Conservation (phyloP, 2,329 filamentous ascomycete genomes). For the Xylaria hypoxylon region DNA sequence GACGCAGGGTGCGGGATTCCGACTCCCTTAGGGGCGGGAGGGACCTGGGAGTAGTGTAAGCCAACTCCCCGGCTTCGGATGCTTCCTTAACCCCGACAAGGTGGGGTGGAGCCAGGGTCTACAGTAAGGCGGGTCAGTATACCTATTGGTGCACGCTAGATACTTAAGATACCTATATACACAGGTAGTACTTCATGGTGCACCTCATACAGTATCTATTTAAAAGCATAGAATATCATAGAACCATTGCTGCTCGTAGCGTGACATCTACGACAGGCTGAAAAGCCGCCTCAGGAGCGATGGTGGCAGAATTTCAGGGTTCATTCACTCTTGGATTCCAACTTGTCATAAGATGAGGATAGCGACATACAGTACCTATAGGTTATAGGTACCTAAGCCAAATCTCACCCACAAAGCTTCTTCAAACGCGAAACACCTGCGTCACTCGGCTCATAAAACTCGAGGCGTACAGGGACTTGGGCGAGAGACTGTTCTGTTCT, state of each 20-base stretch:
- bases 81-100: constrained; percentile 27
- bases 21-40: constrained; percentile 10
- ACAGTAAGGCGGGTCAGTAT: too few relatives aligned
- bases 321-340: neutral
- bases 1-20: constrained; percentile 19
- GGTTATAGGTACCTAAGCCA: neutral
- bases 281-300: too few relatives aligned
- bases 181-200: too few relatives aligned
- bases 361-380: neutral
- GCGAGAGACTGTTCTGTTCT: neutral
- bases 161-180: too few relatives aligned
- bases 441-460: constrained; percentile 7
- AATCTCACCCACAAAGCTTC: neutral
- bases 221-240: too few relatives aligned
- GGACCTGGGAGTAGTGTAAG: constrained; percentile 9
- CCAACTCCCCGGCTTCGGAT: constrained; percentile 25
- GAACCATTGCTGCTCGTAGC: too few relatives aligned
- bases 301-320: too few relatives aligned
- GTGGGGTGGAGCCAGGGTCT: constrained; percentile 14
- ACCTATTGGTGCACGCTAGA: too few relatives aligned
- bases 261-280: too few relatives aligned
- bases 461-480: neutral
- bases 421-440: neutral
- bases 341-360: too few relatives aligned
- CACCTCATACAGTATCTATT: too few relatives aligned